Evolutionary conservation across 2,329 filamentous ascomycete genomes (phyloP), one percentile per base, ranked within the genome.

Genomic region (Paraphoma sp.): DNA sequence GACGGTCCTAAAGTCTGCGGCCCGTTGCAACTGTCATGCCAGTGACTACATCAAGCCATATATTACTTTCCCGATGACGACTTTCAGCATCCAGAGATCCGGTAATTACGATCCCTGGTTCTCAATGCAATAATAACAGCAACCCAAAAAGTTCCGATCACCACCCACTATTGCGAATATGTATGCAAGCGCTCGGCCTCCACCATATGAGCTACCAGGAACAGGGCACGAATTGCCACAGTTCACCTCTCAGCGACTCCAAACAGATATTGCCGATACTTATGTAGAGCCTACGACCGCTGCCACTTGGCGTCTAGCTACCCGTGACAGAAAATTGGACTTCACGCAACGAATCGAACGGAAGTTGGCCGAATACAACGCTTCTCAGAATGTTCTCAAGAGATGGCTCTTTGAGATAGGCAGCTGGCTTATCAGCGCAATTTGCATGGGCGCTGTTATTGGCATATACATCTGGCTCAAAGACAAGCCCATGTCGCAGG

Each of bases 391-490:
- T n/a, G 43, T 62, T 16, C 29, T 56, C 7, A 64, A 60, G 23
- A 48, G 62, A 23, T 67, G 62, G 64, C 17, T 64, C 1, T 45
- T 62, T 0, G 59, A 67, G 18, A 54, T 64, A 10, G 36, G 48
- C 10, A 53, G 48, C 43, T 50, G 40, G 29, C 48, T 43, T 16
- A 29, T 41, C 43, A 44, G 40, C n/a, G 48, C 48, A 11, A 14
- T 38, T 1, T 44, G 41, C 29, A 51, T 45, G 40, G 54, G 31
- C 12, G 54, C 56, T 0, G 47, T 64, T 0, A 33, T 65, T 6
- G 45, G 42, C 0, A 57, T 67, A 1, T 63, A 67, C 6, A 3
- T 50, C 0, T 10, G 30, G 1, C 56, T 55, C 47, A 48, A 59
- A 1, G 42, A 45, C 0, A 0, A 51, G 6, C n/a, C 14, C 3